Evolutionary conservation across 2,329 filamentous ascomycete genomes (phyloP).

Genomic region (Nemania sp.): DNA sequence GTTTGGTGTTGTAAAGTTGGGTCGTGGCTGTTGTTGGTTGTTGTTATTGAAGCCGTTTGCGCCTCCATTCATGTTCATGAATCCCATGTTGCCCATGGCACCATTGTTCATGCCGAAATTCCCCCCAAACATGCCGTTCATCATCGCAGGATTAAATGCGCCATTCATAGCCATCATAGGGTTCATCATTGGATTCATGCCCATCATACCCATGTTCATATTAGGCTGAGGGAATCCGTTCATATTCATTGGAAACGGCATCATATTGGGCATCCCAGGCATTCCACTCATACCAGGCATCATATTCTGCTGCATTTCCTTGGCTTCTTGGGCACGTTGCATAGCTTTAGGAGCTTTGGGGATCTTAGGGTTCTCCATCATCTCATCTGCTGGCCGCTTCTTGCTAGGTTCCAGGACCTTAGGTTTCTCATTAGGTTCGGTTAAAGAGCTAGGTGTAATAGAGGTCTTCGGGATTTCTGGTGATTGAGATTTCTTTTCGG

Average conservation of each 20-base stretch:
- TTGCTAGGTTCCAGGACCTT: slow-evolving; percentile 57
- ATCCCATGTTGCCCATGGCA: slow-evolving; percentile 49
- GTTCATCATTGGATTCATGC: slow-evolving; percentile 56
- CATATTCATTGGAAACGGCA: slow-evolving; percentile 56
- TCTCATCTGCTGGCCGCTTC: slow-evolving; percentile 86
- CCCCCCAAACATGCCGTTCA: slow-evolving; percentile 55
- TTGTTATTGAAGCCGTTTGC: slow-evolving; percentile 49
- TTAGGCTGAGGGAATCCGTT: slow-evolving; percentile 54
- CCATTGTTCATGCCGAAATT: slow-evolving; percentile 51
- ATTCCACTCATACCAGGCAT: slow-evolving; percentile 51
- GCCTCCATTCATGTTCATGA: slow-evolving; percentile 50
- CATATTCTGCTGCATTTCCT: slow-evolving; percentile 61
- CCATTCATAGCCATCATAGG: slow-evolving; percentile 56
- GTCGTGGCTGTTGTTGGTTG: slow-evolving; percentile 46
- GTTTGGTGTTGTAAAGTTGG: slow-evolving; percentile 63
- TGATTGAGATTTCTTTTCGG: slow-evolving; percentile 51
- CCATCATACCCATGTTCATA: slow-evolving; percentile 55
- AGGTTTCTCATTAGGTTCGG: slow-evolving; percentile 40
- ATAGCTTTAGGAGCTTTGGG: slow-evolving; percentile 75
- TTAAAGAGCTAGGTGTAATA: slow-evolving; percentile 44
- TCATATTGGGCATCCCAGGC: slow-evolving; percentile 63
- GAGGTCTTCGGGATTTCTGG: slow-evolving; percentile 42
- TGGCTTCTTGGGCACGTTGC: slow-evolving; percentile 64
- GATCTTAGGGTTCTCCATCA: slow-evolving; percentile 72
- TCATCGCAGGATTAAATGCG: slow-evolving; percentile 52